Evolutionary conservation across 2,329 filamentous ascomycete genomes (phyloP), one percentile per base, ranked within the genome.

Genomic region (Raffaelea ambrosiae): DNA sequence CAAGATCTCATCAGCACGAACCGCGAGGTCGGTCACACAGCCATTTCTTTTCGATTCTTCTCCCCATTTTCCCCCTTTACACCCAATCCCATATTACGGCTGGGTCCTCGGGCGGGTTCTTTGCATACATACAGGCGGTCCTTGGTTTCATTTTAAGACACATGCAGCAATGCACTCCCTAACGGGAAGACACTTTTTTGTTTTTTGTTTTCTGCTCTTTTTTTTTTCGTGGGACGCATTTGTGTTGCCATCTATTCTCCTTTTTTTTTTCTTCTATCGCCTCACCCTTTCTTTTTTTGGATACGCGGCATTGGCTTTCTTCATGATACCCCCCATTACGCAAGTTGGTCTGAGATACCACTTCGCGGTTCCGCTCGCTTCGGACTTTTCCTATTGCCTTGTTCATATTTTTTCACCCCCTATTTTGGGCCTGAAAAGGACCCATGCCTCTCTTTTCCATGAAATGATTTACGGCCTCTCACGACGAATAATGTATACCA

Each of bases 71-170:
- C 31, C 38, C 41, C 52, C 52, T 55, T 48, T 51, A 48, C 49
- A 49, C 62, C 64, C 66, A 60, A 63, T 65, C 61, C 59, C 61
- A 73, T 70, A 71, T 69, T 68, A 73, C 69, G 73, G 74, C 74
- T 74, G 71, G 74, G 66, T 69, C 67, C 67, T 59, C 68, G 66
- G 67, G 67, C 66, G 67, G 69, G 66, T 66, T 68, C 69, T 66
- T 67, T 71, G 72, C 73, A 74, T 76, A 70, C 68, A 70, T 67
- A 70, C 65, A 66, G 65, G 68, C 66, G 67, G 68, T 64, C 66
- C 67, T 66, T 66, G 46, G 44, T 59, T 62, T 51, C 41, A 39
- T 33, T 40, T 44, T 62, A 54, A 54, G 52, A 54, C 46, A 48
- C 31, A 26, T 42, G 52, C 52, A 54, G 52, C 52, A 48, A 54